Conservation (phyloP, 345 rosid genomes). For the Lepidium sativum region DNA sequence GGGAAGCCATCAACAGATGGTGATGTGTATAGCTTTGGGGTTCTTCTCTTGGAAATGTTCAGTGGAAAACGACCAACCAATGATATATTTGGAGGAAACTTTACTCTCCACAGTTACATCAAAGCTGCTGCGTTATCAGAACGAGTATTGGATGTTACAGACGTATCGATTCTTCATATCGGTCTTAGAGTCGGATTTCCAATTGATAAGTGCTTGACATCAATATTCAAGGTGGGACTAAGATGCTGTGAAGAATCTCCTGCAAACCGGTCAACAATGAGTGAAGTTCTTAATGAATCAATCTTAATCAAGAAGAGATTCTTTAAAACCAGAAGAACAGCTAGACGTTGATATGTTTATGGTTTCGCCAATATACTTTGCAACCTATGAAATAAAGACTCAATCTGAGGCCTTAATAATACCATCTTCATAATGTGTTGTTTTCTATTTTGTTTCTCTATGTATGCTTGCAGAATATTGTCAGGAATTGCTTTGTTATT, state of each 20-base stretch:
- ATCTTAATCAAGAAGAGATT: conserved; percentile 4
- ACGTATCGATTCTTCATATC: not conserved
- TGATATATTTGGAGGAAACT: conserved; percentile 1
- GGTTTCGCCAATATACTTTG: not conserved
- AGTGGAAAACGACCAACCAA: conserved; percentile 17
- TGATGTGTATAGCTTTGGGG: not conserved
- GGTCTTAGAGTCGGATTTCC: not conserved
- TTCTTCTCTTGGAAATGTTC: not conserved
- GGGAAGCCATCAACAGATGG: conserved; percentile 3
- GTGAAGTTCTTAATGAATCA: conserved; percentile 10
- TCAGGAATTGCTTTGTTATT: not conserved
- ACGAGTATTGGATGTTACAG: not conserved
- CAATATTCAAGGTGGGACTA: conserved; percentile 3
- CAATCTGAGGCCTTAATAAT: not conserved
- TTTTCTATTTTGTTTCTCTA: not conserved
- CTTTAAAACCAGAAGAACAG: not conserved
- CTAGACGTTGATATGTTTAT: not conserved
- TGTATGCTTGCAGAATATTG: not conserved
- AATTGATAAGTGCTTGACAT: not conserved
- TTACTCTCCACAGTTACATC: conserved; percentile 2
- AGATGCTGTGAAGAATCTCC: conserved; percentile 16
- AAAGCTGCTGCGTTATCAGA: not conserved
- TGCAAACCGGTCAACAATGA: not conserved
- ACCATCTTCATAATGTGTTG: not conserved
- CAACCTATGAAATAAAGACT: not conserved